Base-by-base conservation (phyloP, 805 yeast genomes). In the Kluyveromyces wickerhamii region DNA sequence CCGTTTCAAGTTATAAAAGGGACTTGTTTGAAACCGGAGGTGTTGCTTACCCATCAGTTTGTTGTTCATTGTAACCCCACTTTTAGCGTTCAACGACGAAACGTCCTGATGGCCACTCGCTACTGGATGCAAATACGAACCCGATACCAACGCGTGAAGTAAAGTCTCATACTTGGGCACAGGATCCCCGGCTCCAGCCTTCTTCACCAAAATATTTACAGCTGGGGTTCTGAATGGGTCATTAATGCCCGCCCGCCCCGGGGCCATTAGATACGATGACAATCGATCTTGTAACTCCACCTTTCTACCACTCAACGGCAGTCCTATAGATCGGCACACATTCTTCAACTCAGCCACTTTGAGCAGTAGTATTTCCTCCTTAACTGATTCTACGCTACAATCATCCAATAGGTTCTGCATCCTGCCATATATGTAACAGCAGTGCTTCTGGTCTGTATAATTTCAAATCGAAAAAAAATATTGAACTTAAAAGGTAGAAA, bases 231-330 rank as follows among this genome's bases (percentile, higher is more conserved):
- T 59, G 29, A 67, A 57, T n/a, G 62, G 60, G 38, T 57, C 63
- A 5, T 52, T 47, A 35, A 69, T 72, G 14, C 61, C 54, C n/a
- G 51, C 47, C 3, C 61, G 49, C 21, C 51, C 47, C 1, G 75
- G 75, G 27, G 59, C 62, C 19, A 59, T 58, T 23, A 77, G 43
- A 43, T 62, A 69, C n/a, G 57, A 59, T 32, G 60, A 51, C 5
- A 84, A 54, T 21, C 86, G 63, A 22, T 72, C 75, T 35, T 69
- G 68, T 10, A 83, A 55, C 21, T 72, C 79, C 14, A 69, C 67
- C 54, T 84, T 85, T 24, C 75, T 60, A 1, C 92, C 94, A 5
- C 67, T 48, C 7, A 62, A 46, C 2, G 73, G 56, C 13, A 79
- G 54, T 2, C 70, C 69, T 12, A 77, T 48, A 1, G 74, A 48